Conservation (phyloP, 2,329 filamentous ascomycete genomes). For the Fusarium aywerte region DNA sequence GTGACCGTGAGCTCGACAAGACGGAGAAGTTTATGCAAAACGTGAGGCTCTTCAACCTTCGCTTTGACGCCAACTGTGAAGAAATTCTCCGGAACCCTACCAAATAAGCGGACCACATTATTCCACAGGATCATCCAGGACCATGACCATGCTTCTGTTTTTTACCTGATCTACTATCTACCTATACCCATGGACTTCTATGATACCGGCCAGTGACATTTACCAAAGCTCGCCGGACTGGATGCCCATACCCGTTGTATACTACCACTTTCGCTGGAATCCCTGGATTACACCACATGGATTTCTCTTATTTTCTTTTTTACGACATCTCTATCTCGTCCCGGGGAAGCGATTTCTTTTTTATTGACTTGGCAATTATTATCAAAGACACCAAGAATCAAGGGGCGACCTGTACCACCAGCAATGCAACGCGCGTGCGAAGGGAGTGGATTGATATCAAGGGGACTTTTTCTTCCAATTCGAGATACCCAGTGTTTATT, state of each 20-base stretch:
- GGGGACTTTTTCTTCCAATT: constrained; percentile 50
- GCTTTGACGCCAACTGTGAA: constrained; percentile 96
- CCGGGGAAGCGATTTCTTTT: constrained; percentile 43
- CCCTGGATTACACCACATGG: constrained; percentile 40
- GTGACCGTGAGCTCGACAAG: constrained; percentile 86
- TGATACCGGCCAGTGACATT: constrained; percentile 38
- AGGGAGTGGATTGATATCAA: constrained; percentile 46
- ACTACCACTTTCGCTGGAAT: constrained; percentile 46
- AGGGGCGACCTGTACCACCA: constrained; percentile 51
- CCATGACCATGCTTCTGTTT: constrained; percentile 41
- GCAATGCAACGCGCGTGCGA: constrained; percentile 46
- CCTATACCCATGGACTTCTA: constrained; percentile 39
- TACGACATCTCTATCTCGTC: constrained; percentile 43
- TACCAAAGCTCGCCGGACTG: constrained; percentile 38
- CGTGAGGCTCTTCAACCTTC: constrained; percentile 88
- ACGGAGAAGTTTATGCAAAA: constrained; percentile 94
- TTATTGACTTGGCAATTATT: constrained; percentile 40
- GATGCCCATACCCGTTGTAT: constrained; percentile 45
- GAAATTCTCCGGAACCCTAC: constrained; percentile 78
- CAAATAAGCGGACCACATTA: constrained; percentile 54
- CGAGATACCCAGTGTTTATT: constrained; percentile 53
- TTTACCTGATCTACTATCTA: constrained; percentile 32
- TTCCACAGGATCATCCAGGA: constrained; percentile 41
- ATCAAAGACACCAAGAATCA: constrained; percentile 42
- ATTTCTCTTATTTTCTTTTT: constrained; percentile 40